phyloP scores from a whole-genome alignment of 1,284 basidiomycete genomes.

The Takashimella tepidaria region DNA sequence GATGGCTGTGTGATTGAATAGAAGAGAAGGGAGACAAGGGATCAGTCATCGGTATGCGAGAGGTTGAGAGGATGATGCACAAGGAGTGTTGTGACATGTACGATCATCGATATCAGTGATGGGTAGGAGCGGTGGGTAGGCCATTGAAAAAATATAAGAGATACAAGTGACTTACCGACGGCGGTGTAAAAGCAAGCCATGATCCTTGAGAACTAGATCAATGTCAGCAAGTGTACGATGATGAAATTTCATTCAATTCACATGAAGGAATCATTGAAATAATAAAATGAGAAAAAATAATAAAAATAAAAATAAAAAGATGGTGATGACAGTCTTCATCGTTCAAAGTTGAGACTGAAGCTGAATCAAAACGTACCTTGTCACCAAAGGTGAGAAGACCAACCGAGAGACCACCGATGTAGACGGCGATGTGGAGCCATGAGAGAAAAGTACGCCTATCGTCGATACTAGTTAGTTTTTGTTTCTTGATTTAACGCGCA shows the following conservation, averaged over 20 bases:
- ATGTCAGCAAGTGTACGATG: neutral
- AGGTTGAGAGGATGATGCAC: no score
- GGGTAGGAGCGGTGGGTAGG: neutral
- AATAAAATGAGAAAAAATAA: no score
- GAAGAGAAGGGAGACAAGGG: neutral
- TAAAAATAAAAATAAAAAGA: no score
- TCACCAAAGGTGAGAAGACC: constrained; percentile 97
- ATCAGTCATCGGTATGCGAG: no score
- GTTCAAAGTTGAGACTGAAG: no score
- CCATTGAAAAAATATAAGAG: neutral
- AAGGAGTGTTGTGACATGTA: no score
- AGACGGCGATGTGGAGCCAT: constrained; percentile 94
- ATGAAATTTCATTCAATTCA: neutral
- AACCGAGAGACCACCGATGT: constrained; percentile 86
- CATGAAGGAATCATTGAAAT: no score
- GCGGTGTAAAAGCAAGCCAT: constrained; percentile 49
- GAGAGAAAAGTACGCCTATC: constrained; percentile 79
- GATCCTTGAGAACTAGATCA: constrained; percentile 46
- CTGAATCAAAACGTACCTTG: constrained; percentile 65
- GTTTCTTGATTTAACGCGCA: neutral
- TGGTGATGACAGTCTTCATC: no score
- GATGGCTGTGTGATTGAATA: constrained; percentile 60
- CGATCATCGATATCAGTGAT: no score
- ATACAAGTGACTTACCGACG: constrained; percentile 36
- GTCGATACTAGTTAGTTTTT: neutral